Evolutionary conservation across 176 grass and related monocot genomes (phyloP).

Genomic region (Elaeis guineensis): DNA sequence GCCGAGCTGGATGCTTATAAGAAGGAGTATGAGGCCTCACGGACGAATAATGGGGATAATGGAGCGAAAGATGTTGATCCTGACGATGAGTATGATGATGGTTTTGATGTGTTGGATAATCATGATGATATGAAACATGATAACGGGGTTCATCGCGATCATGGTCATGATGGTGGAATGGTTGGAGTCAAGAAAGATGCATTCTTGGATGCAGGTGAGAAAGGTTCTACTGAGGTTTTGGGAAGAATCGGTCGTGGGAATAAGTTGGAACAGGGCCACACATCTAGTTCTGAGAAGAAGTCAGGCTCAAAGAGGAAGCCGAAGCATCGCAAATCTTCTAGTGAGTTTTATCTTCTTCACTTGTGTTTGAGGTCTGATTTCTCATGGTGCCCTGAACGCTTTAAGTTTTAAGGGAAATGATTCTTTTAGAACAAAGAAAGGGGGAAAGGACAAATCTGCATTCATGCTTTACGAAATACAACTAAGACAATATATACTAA

Average conservation of each 20-base stretch:
- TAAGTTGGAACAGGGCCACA: constrained; percentile 30
- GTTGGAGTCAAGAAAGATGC: constrained; percentile 10
- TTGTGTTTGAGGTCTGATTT: not conserved
- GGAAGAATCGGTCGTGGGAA: not conserved
- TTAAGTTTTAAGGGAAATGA: not conserved
- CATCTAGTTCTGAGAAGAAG: constrained; percentile 52
- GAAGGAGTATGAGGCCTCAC: constrained; percentile 16
- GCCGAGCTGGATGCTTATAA: constrained; percentile 71
- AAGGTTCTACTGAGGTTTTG: constrained; percentile 17
- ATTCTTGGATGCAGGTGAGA: constrained; percentile 8
- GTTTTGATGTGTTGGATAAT: constrained; percentile 49
- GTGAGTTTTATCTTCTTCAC: constrained; percentile 35
- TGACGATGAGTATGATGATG: constrained; percentile 94
- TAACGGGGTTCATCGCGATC: not conserved
- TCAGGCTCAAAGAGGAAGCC: constrained; percentile 62
- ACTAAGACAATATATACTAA: too few relatives aligned
- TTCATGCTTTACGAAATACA: too few relatives aligned
- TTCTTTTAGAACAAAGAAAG: not conserved
- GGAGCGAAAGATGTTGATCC: constrained; percentile 43
- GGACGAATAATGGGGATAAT: constrained; percentile 14
- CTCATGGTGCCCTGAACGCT: too few relatives aligned
- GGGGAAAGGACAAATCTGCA: too few relatives aligned
- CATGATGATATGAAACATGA: constrained; percentile 31
- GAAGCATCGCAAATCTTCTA: constrained; percentile 55
- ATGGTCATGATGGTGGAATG: constrained; percentile 3